Percentiles rank a stretch among this genome's conserved stretches.
Evolutionary conservation across 805 yeast genomes (phyloP).

Genomic region (Ogataea methanolica): DNA sequence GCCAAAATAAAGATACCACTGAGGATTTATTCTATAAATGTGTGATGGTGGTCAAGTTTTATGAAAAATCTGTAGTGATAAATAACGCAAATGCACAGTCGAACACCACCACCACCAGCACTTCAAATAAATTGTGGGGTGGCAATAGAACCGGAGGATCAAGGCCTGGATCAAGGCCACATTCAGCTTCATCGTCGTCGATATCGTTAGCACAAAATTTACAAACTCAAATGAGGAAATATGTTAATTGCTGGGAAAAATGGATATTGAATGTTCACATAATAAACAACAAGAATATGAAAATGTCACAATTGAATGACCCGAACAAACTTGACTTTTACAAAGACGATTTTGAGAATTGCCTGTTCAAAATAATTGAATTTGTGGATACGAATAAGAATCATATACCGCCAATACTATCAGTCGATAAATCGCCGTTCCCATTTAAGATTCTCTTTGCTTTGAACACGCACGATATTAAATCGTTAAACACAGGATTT

Average conservation of each 20-base stretch:
- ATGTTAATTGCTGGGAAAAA: conserved; percentile 57
- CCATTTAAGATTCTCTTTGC: conserved; percentile 40
- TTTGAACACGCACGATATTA: conserved; percentile 21
- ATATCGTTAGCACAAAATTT: conserved; percentile 1
- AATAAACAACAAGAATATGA: conserved; percentile 22
- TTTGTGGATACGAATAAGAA: conserved; percentile 52
- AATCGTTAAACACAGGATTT: conserved; percentile 24
- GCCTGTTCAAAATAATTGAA: conserved; percentile 43
- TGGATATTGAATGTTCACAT: conserved; percentile 57
- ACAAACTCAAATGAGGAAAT: conserved; percentile 31
- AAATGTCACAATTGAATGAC: conserved; percentile 11
- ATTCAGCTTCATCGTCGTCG: conserved; percentile 11
- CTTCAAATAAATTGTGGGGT: conserved; percentile 53
- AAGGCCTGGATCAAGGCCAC: conserved; percentile 7
- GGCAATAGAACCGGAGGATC: conserved; percentile 11
- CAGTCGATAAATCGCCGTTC: conserved; percentile 63
- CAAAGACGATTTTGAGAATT: conserved; percentile 36
- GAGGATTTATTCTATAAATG: conserved; percentile 23
- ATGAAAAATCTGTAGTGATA: conserved; percentile 15
- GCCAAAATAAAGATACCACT: background rate
- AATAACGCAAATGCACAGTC: conserved; percentile 6
- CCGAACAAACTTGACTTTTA: conserved; percentile 18
- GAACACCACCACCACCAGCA: conserved; percentile 4
- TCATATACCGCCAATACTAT: conserved; percentile 72
- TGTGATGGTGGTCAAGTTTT: conserved; percentile 29